phyloP scores from a whole-genome alignment of 768 basidiomycete species.

The Tylopilus balloui region DNA sequence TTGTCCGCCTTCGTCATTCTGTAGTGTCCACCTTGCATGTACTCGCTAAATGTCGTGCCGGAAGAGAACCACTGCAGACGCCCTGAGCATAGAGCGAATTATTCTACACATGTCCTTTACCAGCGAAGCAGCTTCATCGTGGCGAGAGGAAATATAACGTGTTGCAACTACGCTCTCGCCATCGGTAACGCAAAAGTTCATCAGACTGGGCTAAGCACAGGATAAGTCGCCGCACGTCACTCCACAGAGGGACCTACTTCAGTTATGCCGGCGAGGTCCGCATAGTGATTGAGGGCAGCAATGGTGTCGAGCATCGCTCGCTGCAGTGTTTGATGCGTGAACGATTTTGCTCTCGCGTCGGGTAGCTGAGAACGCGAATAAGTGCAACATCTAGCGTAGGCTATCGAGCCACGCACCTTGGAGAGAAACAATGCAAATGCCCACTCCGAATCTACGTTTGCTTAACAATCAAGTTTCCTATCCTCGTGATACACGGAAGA shows the following conservation, averaged over 20 bases:
- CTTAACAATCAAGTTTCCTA: not conserved
- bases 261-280: slow-evolving; percentile 64
- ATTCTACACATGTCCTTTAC: slow-evolving; percentile 35
- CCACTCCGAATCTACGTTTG: slow-evolving; percentile 84
- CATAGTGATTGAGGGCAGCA: slow-evolving; percentile 66
- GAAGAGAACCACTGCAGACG: slow-evolving; percentile 82
- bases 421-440: slow-evolving; percentile 90
- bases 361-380: slow-evolving; percentile 54
- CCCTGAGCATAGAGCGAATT: slow-evolving; percentile 3
- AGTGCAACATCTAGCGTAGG: slow-evolving; percentile 1
- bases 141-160: slow-evolving; percentile 88
- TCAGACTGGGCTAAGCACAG: slow-evolving; percentile 63
- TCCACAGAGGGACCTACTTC: slow-evolving; percentile 46
- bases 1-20: slow-evolving; percentile 96
- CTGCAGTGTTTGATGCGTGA: slow-evolving; percentile 67
- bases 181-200: slow-evolving; percentile 97
- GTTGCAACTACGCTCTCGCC: slow-evolving; percentile 92
- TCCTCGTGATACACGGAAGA: not conserved
- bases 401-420: slow-evolving; percentile 42
- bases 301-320: slow-evolving; percentile 90
- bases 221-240: slow-evolving; percentile 1
- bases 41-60: slow-evolving; percentile 91
- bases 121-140: slow-evolving; percentile 89
- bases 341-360: slow-evolving; percentile 69
- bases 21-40: slow-evolving; percentile 83